Percentiles rank a stretch among this genome's conserved stretches.
Evolutionary conservation across 768 basidiomycete species (phyloP).

Genomic region (Suillus placidus): DNA sequence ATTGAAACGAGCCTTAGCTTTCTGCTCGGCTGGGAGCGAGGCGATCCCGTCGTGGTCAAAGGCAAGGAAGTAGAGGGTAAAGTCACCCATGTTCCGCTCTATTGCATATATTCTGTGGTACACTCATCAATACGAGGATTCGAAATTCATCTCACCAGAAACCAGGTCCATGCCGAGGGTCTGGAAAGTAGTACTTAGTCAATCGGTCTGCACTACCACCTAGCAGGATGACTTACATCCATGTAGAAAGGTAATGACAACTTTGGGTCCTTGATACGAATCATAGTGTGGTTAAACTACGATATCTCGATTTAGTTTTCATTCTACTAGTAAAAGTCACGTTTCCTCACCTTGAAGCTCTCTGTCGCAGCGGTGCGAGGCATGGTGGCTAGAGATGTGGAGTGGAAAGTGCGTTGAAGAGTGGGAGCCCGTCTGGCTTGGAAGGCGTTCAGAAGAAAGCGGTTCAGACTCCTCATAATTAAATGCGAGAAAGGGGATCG

Average conservation of each 20-base stretch:
- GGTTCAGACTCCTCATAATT: constrained; percentile 9
- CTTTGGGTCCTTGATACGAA: constrained; percentile 87
- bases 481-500: constrained; percentile 11
- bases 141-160: constrained; percentile 40
- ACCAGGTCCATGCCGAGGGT: constrained; percentile 79
- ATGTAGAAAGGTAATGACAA: constrained; percentile 80
- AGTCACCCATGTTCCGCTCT: constrained; percentile 61
- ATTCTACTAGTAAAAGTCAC: not conserved
- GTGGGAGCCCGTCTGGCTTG: constrained; percentile 11
- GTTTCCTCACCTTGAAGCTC: constrained; percentile 54
- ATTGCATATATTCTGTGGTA: constrained; percentile 13
- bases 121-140: constrained; percentile 5
- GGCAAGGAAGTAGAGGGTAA: constrained; percentile 86
- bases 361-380: constrained; percentile 66
- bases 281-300: constrained; percentile 87
- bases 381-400: constrained; percentile 43
- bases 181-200: constrained; percentile 29
- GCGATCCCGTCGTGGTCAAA: constrained; percentile 64
- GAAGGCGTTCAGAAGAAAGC: constrained; percentile 12
- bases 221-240: constrained; percentile 46
- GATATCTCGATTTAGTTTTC: constrained; percentile 5
- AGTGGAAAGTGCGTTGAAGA: constrained; percentile 13
- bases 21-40: constrained; percentile 53
- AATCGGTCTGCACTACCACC: not conserved
- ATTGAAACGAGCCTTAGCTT: constrained; percentile 46